Evolutionary conservation across 2,329 filamentous ascomycete species (phyloP).

Genomic region (Hypoxylon sp.): DNA sequence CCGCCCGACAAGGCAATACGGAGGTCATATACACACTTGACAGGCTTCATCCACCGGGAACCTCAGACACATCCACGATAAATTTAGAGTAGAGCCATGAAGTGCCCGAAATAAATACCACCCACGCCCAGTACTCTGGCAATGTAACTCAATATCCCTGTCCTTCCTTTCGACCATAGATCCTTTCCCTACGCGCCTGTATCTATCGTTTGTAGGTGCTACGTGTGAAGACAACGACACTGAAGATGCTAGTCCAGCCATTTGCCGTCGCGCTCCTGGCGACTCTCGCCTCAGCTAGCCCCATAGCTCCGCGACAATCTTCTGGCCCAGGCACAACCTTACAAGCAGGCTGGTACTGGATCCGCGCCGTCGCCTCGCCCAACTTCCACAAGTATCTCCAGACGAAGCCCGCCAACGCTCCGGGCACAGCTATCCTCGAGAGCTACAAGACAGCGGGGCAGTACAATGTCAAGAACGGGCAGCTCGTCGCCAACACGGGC

Average conservation of each 20-base stretch:
- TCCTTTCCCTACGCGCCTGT: not conserved
- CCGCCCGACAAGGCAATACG: constrained; percentile 25
- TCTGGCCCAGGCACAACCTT: constrained; percentile 57
- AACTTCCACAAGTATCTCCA: constrained; percentile 72
- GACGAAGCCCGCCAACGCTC: constrained; percentile 60
- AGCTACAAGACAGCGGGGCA: constrained; percentile 69
- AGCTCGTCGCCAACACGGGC: constrained; percentile 67
- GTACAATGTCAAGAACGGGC: constrained; percentile 69
- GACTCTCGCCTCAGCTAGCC: constrained; percentile 9
- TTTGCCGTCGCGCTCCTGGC: constrained; percentile 19
- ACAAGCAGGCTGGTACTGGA: constrained; percentile 68
- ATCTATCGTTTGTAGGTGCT: not conserved
- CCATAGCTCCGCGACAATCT: constrained; percentile 30
- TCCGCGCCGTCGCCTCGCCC: constrained; percentile 69
- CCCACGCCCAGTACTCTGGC: constrained; percentile 14
- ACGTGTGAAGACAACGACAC: not conserved
- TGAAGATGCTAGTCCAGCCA: constrained; percentile 27
- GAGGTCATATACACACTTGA: constrained; percentile 12
- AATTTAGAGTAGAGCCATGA: not conserved
- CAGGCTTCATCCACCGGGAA: constrained; percentile 22
- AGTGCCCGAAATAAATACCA: constrained; percentile 31
- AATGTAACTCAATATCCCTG: constrained; percentile 35
- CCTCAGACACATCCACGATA: not conserved
- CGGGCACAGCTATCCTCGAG: constrained; percentile 66
- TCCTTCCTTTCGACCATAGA: not conserved